Evolutionary conservation across 1,284 basidiomycete genomes (phyloP), one percentile per base, ranked within the genome.

Genomic region (Uromyces viciae-fabae): DNA sequence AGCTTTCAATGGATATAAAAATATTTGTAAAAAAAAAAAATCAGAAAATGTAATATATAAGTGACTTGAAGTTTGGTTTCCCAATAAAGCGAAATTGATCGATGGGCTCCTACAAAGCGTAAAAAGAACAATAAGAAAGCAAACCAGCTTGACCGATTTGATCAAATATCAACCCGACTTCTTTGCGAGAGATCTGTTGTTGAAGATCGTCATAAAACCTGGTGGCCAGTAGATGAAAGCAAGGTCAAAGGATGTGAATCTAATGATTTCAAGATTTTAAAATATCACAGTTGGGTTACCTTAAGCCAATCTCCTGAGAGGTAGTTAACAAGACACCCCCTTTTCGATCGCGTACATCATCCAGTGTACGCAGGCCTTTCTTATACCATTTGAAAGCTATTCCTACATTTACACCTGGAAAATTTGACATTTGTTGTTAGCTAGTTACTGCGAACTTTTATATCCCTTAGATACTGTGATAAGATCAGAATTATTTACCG

Each of bases 171-270:
- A 88, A 88, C 42, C 88, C 88, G 1, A 92, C 93, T 86, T 97
- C 94, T 38, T 87, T 88, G 28, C 94, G 89, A 0, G 94, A 93
- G 88, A 97, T 97, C n/a, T 94, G 89, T 62, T 88, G 86, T 83
- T 93, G 90, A 81, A 92, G 90, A 85, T 94, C 92, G 91, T 75
- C 0, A 54, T 49, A 11, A 22, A 28, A 25, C 11, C 33, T 49
- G 73, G 28, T 38, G 28, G 19, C 3, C 25, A 43, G 64, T 40
- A 3, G 5, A 40, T 17, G 54, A 75, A 54, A 82, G 66, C 66
- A 31, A 17, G 8, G 36, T 49, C 28, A 25, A 58, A 28, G 19
- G 38, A 3, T 38, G 43, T 36, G 38, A 19, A 75, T 52, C 25
- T 22, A 17, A 33, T 17, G 9, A 49, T 49, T 40, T 19, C 33